Percentiles rank a stretch among this genome's conserved stretches.
Evolutionary conservation across 805 yeast genomes (phyloP).

Genomic region (Candida silvicultrix): DNA sequence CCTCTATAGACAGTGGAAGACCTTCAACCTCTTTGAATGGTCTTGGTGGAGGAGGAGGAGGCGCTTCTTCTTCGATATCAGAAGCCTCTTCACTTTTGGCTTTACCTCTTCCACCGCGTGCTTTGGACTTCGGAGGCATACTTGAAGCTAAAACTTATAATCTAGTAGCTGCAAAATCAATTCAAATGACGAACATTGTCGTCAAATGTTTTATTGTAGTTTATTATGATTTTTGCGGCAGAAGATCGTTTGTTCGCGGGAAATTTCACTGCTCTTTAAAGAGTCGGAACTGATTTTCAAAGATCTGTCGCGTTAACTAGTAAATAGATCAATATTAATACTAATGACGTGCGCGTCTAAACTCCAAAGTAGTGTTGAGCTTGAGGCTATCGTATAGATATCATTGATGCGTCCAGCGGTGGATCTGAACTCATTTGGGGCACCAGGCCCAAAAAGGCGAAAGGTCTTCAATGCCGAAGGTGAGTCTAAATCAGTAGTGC

Average conservation of each 20-base stretch:
- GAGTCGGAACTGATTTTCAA: no score
- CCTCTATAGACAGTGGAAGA: constrained; percentile 58
- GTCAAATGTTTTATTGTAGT: no score
- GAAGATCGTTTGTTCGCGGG: no score
- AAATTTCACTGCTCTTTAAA: no score
- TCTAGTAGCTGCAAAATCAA: no score
- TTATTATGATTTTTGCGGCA: no score
- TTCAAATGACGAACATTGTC: neutral
- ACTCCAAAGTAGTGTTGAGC: no score
- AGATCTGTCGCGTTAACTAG: no score
- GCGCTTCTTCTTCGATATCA: constrained; percentile 21
- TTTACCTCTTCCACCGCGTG: constrained; percentile 9
- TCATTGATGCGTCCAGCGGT: constrained; percentile 1
- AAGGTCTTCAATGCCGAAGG: constrained; percentile 1
- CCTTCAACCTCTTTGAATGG: constrained; percentile 65
- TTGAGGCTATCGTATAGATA: no score
- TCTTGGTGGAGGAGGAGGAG: constrained; percentile 24
- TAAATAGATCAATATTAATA: no score
- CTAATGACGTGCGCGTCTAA: no score
- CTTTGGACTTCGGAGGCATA: constrained; percentile 19
- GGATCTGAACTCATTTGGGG: constrained; percentile 11
- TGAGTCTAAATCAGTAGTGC: constrained; percentile 3
- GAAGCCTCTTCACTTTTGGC: constrained; percentile 14
- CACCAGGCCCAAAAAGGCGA: constrained; percentile 3
- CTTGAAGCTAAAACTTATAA: neutral